Evolutionary conservation across 1,284 basidiomycete species (phyloP), one percentile per base, ranked within the genome.

Genomic region (Marasmius fiardii): DNA sequence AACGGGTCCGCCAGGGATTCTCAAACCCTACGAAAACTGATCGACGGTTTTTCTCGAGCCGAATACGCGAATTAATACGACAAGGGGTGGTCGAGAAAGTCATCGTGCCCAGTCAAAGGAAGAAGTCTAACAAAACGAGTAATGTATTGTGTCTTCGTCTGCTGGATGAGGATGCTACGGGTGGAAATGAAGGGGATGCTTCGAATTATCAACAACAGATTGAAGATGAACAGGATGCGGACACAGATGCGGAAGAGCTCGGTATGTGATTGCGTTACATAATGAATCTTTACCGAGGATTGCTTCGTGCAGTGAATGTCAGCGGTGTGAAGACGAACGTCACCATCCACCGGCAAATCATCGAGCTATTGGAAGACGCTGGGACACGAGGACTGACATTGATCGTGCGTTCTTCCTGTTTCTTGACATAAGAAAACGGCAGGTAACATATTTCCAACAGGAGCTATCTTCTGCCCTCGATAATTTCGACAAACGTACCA

Each of bases 71-170:
- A 60, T 75, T 93, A 61, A 78, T 88, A 34, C 78, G 82, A 49
- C 79, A 86, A 63, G 82, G 88, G 1, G 66, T 89, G 39, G 78
- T 93, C 35, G 90, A 93, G 65, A 86, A 83, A 61, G 80, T 92
- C 31, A 70, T 83, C 44, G 81, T 88, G 16, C 83, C 86, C 7
- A 82, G 77, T 64, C 74, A 70, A 53, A 79, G 74, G 60, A 75
- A 73, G 55, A 76, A 76, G 56, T 69, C 71, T 11, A 60, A 64
- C 12, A 73, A 72, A 20, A 67, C 68, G 59, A 71, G 77, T 54
- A 78, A 72, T 44, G 75, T 83, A 21, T 81, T 82, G 60, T 89
- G 85, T 61, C 79, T 88, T 54, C 83, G 85, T 35, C 71, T 90
- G 26, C 69, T 84, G 24, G 72, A 75, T 43, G 64, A 67, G 28